Percentiles rank a stretch among this genome's conserved stretches.
Conservation (phyloP, 2,329 filamentous ascomycete genomes). For the Grosmannia serpens region DNA sequence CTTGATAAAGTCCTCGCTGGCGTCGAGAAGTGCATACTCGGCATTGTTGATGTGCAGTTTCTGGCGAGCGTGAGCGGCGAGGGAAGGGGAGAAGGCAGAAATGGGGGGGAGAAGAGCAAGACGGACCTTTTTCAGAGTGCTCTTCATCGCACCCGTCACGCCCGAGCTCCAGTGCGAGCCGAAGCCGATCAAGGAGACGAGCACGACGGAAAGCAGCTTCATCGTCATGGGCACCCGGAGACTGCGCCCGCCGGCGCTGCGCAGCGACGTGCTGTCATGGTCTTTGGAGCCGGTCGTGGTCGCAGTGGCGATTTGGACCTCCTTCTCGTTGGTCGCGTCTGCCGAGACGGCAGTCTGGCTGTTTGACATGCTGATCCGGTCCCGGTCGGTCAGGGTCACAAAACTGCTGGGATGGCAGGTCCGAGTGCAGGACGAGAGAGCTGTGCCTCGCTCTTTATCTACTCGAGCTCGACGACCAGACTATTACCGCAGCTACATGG, state of each 20-base stretch:
- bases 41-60: constrained; percentile 48
- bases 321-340: neutral
- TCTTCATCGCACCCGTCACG: constrained; percentile 12
- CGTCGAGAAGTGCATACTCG: constrained; percentile 45
- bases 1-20: constrained; percentile 51
- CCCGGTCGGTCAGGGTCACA: neutral
- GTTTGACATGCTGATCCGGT: neutral
- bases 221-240: neutral
- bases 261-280: neutral
- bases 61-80: neutral
- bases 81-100: neutral
- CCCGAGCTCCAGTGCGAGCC: constrained; percentile 11
- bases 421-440: neutral
- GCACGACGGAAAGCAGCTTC: constrained; percentile 9
- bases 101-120: no score
- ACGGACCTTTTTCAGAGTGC: constrained; percentile 9
- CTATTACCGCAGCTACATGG: neutral
- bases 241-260: neutral
- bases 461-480: neutral
- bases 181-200: constrained; percentile 10
- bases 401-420: neutral
- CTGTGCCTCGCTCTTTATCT: neutral
- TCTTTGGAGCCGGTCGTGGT: neutral
- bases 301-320: neutral
- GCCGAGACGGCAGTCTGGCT: neutral